A percentile compares a stretch with the other conserved stretches of the same genome.
Conservation (phyloP, 108 stramenopile genomes). For the Nitzschia sp. region DNA sequence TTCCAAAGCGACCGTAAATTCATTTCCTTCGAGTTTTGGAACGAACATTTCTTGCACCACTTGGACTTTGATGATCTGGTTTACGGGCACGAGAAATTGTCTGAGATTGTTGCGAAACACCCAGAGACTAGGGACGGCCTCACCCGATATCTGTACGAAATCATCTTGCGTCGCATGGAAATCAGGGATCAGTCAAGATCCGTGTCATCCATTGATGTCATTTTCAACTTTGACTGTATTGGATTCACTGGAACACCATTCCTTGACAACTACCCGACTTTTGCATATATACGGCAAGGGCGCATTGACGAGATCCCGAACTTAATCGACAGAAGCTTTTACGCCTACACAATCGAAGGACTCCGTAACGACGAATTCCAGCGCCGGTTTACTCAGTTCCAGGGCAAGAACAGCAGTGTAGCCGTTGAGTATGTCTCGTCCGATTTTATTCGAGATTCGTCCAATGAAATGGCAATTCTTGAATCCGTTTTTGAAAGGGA, state of each 20-base stretch:
- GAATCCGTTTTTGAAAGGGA: slow-evolving; percentile 29
- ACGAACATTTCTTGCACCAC: slow-evolving; percentile 26
- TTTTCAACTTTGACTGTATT: slow-evolving; percentile 46
- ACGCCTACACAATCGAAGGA: slow-evolving; percentile 27
- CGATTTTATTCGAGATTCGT: slow-evolving; percentile 31
- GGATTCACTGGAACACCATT: slow-evolving; percentile 42
- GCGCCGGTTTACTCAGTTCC: slow-evolving; percentile 26
- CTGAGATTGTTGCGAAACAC: slow-evolving; percentile 39
- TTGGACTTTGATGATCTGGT: slow-evolving; percentile 40
- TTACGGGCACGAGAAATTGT: slow-evolving; percentile 36
- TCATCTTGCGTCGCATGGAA: slow-evolving; percentile 38
- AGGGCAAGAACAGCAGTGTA: slow-evolving; percentile 36
- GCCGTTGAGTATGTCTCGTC: slow-evolving; percentile 29
- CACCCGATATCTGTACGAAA: slow-evolving; percentile 24
- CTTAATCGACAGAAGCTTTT: slow-evolving; percentile 36
- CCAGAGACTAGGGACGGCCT: slow-evolving; percentile 31
- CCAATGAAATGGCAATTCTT: slow-evolving; percentile 33
- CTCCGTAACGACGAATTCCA: slow-evolving; percentile 24
- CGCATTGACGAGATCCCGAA: slow-evolving; percentile 32
- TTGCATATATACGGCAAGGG: slow-evolving; percentile 34
- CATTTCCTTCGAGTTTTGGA: slow-evolving; percentile 41
- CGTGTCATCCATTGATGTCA: slow-evolving; percentile 31
- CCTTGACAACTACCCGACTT: slow-evolving; percentile 39
- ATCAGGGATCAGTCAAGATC: slow-evolving; percentile 33
- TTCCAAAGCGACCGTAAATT: slow-evolving; percentile 40